Base-by-base conservation (phyloP, 768 basidiomycete genomes). In the Russula lepida region DNA sequence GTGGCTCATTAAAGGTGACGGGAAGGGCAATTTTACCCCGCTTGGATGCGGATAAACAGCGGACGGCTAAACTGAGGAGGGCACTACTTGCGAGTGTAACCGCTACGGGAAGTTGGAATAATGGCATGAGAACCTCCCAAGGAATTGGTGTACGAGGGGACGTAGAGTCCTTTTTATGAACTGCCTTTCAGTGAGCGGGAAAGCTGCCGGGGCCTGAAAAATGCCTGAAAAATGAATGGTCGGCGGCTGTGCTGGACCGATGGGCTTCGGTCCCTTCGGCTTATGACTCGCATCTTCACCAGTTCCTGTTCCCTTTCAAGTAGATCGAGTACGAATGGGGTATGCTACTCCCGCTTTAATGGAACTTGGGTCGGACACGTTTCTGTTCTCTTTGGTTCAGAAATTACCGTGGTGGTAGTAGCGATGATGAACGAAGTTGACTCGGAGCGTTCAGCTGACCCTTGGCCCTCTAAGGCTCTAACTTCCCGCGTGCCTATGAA, bases 31-130 rank as follows among this genome's bases (percentile, higher is more conserved):
- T 79, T 69, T 81, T 81, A 35, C 80, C 81, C 33, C 79, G 78
- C 47, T 66, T 71, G 3, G 76, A 71, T 33, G 74, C 50, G 7
- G 74, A 74, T 28, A 81, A 64, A 66, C 73, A 76, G 55, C 80
- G 73, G 30, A 78, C 58, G 9, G 75, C 58, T 25, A 78, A 60
- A 69, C 85, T 88, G 62, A 71, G 70, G 25, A 77, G 57, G 6
- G 76, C 78, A 56, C 74, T 73, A 54, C 69, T 71, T 19, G 73
- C 76, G 27, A 89, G 76, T 8, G 72, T 70, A 28, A 76, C 71
- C 23, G 82, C 82, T 35, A 84, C 76, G 58, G 77, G 76, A 6
- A 86, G 71, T 68, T 88, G 83, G 70, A 81, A 85, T 8, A 72
- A 77, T 66, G 78, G 79, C 87, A 89, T 89, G 33, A 52, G 51